phyloP scores from a whole-genome alignment of 2,329 filamentous ascomycete species.

The Pyricularia grisea region DNA sequence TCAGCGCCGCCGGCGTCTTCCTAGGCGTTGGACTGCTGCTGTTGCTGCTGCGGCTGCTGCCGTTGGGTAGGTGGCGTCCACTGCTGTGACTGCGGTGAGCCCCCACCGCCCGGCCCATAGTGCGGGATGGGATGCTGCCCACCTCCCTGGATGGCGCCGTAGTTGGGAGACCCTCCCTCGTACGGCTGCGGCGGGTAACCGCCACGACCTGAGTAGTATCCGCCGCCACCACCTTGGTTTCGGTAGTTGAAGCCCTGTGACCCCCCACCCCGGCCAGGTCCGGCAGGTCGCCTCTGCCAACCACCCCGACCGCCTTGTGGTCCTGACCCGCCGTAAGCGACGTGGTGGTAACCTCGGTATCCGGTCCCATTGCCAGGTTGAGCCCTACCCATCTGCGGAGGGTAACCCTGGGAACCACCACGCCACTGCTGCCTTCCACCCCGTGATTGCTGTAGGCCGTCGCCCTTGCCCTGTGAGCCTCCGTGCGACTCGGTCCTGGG shows the following conservation, averaged over 20 bases:
- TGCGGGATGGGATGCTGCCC: background rate
- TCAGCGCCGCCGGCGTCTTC: conserved; percentile 1
- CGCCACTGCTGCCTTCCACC: background rate
- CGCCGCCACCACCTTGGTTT: background rate
- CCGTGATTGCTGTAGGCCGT: background rate
- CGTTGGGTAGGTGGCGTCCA: background rate
- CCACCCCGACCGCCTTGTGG: background rate
- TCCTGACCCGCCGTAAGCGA: background rate
- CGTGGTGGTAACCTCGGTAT: background rate
- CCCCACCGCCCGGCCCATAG: background rate
- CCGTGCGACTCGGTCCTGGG: conserved; percentile 10
- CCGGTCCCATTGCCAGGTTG: background rate
- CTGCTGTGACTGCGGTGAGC: background rate
- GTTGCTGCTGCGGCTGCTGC: background rate
- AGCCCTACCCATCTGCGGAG: background rate
- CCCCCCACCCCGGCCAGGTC: background rate
- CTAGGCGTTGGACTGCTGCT: background rate
- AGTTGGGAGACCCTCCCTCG: background rate
- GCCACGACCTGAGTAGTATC: background rate
- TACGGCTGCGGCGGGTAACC: background rate
- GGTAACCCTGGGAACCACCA: background rate
- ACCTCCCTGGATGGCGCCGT: background rate
- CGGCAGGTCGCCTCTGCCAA: background rate
- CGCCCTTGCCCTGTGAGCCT: background rate
- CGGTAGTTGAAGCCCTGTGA: background rate